Percentiles rank a stretch among this genome's conserved stretches.
Evolutionary conservation across 257 asterid genomes (phyloP).

Genomic region (Cinchona pubescens): DNA sequence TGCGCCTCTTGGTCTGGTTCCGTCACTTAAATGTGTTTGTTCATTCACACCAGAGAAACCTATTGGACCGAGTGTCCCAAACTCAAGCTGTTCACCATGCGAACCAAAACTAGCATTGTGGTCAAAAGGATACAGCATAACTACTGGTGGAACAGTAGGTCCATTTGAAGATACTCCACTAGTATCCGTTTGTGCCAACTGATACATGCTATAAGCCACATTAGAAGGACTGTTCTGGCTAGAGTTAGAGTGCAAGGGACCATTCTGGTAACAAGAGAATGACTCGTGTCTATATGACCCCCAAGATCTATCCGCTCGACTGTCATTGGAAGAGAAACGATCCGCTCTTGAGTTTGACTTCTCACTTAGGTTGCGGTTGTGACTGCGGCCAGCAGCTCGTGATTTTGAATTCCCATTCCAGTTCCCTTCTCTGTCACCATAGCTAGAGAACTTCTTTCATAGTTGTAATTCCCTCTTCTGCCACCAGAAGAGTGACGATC

Average conservation of each 20-base stretch:
- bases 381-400: slow-evolving; percentile 55
- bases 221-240: slow-evolving; percentile 52
- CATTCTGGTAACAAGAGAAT: slow-evolving; percentile 59
- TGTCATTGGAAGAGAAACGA: slow-evolving; percentile 50
- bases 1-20: slow-evolving; percentile 43
- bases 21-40: slow-evolving; percentile 59
- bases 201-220: slow-evolving; percentile 57
- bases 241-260: slow-evolving; percentile 52
- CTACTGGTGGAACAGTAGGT: slow-evolving; percentile 46
- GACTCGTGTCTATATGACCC: slow-evolving; percentile 37
- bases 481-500: slow-evolving; percentile 65
- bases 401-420: slow-evolving; percentile 68
- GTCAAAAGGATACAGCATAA: slow-evolving; percentile 80
- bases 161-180: slow-evolving; percentile 64
- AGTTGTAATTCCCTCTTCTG: slow-evolving; percentile 73
- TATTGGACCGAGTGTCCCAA: slow-evolving; percentile 73
- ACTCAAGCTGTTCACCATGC: slow-evolving; percentile 78
- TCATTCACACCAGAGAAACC: slow-evolving; percentile 62
- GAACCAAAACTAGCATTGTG: slow-evolving; percentile 47
- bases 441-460: slow-evolving; percentile 63
- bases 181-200: slow-evolving; percentile 47
- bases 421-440: slow-evolving; percentile 69
- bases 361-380: slow-evolving; percentile 66
- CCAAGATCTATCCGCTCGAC: slow-evolving; percentile 68
- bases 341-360: slow-evolving; percentile 61